Percentiles rank a stretch among this genome's conserved stretches.
These are phyloP conservation scores for Leccinum disarticulatum DNA, from an alignment of 768 basidiomycete genomes.

Conservation along the genomic window DNA sequence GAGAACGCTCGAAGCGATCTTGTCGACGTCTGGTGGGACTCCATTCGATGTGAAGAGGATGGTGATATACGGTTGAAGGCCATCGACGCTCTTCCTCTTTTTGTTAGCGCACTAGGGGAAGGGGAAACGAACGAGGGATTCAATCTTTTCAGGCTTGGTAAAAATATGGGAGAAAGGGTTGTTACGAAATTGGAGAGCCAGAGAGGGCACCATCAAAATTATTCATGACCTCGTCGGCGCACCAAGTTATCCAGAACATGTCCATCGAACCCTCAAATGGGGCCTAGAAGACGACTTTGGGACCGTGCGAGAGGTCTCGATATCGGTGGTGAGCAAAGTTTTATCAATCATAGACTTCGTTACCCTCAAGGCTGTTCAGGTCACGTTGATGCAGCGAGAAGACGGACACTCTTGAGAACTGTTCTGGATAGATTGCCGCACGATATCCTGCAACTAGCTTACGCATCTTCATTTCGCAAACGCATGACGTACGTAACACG, in stretches of 20 bases:
- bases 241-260: slow-evolving; percentile 41
- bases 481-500: slow-evolving; percentile 65
- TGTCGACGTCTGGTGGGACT: slow-evolving; percentile 67
- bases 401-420: slow-evolving; percentile 36
- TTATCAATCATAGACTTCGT: slow-evolving; percentile 7
- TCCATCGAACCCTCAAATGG: slow-evolving; percentile 54
- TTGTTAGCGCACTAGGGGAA: slow-evolving; percentile 53
- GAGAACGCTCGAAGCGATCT: slow-evolving; percentile 68
- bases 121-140: slow-evolving; percentile 44
- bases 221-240: slow-evolving; percentile 53
- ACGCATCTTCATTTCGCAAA: slow-evolving; percentile 51
- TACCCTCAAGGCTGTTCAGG: slow-evolving; percentile 34
- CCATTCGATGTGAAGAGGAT: slow-evolving; percentile 55
- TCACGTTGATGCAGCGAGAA: slow-evolving; percentile 47
- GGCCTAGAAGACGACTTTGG: slow-evolving; percentile 78
- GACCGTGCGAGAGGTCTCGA: slow-evolving; percentile 79
- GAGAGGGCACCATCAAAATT: slow-evolving; percentile 64
- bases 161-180: slow-evolving; percentile 56
- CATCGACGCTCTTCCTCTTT: slow-evolving; percentile 60
- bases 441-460: slow-evolving; percentile 45
- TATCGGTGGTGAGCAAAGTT: slow-evolving; percentile 52
- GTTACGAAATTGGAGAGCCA: slow-evolving; percentile 77
- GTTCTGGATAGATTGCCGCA: slow-evolving; percentile 39
- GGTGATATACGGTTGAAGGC: slow-evolving; percentile 68
- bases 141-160: slow-evolving; percentile 46